phyloP scores from a whole-genome alignment of 2,329 filamentous ascomycete genomes.

The Fusarium sp. region DNA sequence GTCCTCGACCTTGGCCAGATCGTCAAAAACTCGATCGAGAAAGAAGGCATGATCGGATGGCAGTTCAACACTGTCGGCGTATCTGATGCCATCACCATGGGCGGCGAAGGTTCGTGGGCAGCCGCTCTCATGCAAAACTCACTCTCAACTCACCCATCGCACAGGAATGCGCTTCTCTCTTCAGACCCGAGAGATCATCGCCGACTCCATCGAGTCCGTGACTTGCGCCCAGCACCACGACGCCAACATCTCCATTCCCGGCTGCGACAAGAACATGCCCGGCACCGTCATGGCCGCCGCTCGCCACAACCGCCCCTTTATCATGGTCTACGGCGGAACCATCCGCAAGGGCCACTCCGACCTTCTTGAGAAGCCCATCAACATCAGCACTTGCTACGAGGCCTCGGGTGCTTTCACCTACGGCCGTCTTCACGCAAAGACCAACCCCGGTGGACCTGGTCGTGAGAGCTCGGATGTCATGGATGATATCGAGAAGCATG shows the following conservation, averaged over 20 bases:
- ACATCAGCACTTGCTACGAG: conserved; percentile 90
- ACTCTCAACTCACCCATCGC: background rate
- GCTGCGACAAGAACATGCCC: conserved; percentile 98
- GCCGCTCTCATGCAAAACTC: background rate
- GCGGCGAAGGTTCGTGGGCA: conserved; percentile 74
- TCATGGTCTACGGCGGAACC: conserved; percentile 96
- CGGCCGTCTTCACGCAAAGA: conserved; percentile 76
- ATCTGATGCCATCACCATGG: conserved; percentile 95
- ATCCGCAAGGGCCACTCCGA: conserved; percentile 87
- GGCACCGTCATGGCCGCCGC: conserved; percentile 91
- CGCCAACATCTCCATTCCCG: conserved; percentile 90
- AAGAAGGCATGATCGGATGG: conserved; percentile 90
- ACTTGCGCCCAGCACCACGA: conserved; percentile 93
- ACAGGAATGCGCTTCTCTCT: conserved; percentile 92
- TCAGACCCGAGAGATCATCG: conserved; percentile 90
- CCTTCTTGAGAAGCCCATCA: conserved; percentile 80
- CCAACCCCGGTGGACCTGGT: conserved; percentile 66
- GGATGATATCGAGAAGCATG: conserved; percentile 81
- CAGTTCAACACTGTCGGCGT: conserved; percentile 92
- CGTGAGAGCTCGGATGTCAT: conserved; percentile 80
- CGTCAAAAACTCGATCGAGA: conserved; percentile 82
- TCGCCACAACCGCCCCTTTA: conserved; percentile 87
- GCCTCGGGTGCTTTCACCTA: conserved; percentile 85
- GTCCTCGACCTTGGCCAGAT: conserved; percentile 88
- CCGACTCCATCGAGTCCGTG: conserved; percentile 92